A percentile compares a stretch with the other conserved stretches of the same genome.
phyloP scores from a whole-genome alignment of 163 green algal genomes.

The Smithsoniella earleae region DNA sequence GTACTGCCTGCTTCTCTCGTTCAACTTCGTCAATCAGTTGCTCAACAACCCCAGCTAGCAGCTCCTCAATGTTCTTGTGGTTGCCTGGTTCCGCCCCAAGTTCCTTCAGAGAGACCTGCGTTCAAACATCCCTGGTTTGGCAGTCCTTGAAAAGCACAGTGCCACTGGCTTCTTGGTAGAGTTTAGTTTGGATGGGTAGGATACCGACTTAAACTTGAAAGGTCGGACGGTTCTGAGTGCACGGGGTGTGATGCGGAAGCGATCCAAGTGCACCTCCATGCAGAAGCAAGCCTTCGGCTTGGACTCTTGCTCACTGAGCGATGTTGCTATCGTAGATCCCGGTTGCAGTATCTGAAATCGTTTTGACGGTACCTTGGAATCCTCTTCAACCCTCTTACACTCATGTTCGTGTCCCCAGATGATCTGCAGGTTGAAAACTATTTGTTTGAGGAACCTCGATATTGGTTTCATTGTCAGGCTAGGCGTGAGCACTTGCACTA shows the following conservation, averaged over 20 bases:
- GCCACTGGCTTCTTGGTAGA: neutral
- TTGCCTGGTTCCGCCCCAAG: constrained; percentile 26
- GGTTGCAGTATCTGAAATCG: constrained; percentile 74
- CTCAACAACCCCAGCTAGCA: neutral
- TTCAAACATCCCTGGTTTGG: neutral
- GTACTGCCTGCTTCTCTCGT: neutral
- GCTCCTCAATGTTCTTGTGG: constrained; percentile 19
- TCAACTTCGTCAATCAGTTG: constrained; percentile 10
- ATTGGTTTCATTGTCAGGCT: no score
- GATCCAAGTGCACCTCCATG: constrained; percentile 62
- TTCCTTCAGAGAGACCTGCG: constrained; percentile 12
- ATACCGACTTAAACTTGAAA: constrained; percentile 70
- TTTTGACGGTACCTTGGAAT: constrained; percentile 6
- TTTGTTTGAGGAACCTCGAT: no score
- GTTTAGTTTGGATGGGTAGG: neutral
- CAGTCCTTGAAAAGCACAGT: neutral
- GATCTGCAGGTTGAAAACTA: neutral
- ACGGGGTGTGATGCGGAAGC: constrained; percentile 63
- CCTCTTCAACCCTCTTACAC: constrained; percentile 65
- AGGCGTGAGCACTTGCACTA: neutral
- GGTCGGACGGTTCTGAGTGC: constrained; percentile 69
- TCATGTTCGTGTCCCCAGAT: constrained; percentile 98
- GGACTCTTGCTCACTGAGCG: constrained; percentile 65
- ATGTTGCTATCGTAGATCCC: constrained; percentile 66
- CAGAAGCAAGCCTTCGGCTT: constrained; percentile 79